Percentiles rank a stretch among this genome's conserved stretches.
These are phyloP conservation scores for Cytospora piceae DNA, from an alignment of 2,329 filamentous ascomycete species.

Conservation along the genomic window DNA sequence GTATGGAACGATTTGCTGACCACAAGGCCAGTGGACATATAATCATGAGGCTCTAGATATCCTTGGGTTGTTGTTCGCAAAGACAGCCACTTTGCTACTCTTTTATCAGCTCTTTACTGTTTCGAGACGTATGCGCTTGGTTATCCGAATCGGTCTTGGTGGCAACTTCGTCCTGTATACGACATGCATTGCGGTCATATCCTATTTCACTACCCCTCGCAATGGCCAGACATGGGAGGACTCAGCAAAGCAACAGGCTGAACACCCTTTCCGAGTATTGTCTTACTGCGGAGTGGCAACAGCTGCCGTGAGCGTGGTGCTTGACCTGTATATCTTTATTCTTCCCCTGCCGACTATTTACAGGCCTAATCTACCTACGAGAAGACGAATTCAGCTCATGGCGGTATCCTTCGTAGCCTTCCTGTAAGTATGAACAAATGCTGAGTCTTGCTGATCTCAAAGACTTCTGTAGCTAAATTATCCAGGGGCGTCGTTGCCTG, in stretches of 20 bases:
- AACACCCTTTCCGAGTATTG: neutral
- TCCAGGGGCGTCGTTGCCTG: neutral
- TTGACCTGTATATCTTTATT: conserved; percentile 6
- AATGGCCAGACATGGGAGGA: conserved; percentile 7
- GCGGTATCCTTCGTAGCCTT: neutral
- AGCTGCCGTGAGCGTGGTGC: neutral
- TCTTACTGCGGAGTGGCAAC: neutral
- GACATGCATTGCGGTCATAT: neutral
- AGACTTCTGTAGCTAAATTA: neutral
- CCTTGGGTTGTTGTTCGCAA: neutral
- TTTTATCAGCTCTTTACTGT: conserved; percentile 5
- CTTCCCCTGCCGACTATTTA: neutral
- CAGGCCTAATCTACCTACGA: neutral
- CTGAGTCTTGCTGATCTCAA: neutral
- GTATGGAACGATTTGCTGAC: neutral
- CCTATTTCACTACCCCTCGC: neutral
- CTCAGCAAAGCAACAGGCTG: neutral
- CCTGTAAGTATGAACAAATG: neutral
- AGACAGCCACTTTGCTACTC: neutral
- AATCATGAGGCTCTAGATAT: neutral
- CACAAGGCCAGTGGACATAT: neutral
- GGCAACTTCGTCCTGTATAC: neutral
- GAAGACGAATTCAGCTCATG: conserved; percentile 6
- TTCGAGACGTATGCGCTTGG: conserved; percentile 2
- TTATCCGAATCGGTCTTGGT: neutral